Conservation (phyloP, 169 alveolate species). For the Cryptosporidium ryanae region DNA sequence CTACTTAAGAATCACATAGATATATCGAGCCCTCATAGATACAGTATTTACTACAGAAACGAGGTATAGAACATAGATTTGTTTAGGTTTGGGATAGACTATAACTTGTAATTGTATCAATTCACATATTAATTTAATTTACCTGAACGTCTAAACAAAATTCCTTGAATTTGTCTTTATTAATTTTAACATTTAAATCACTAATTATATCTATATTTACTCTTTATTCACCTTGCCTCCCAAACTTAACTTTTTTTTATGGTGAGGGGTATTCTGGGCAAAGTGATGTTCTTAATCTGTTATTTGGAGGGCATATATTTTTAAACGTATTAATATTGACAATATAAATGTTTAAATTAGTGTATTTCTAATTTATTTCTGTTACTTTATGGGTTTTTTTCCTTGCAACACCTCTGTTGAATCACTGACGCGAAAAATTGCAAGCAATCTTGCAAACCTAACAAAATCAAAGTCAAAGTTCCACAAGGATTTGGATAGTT, state of each 20-base stretch:
- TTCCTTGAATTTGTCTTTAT: too few species aligned
- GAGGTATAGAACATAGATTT: neutral
- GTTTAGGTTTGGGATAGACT: too few species aligned
- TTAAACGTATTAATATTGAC: neutral
- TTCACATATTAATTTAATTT: too few species aligned
- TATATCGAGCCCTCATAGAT: conserved; percentile 2
- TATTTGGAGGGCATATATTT: too few species aligned
- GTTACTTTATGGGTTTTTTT: conserved; percentile 12
- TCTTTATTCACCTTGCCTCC: too few species aligned
- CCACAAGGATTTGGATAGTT: neutral
- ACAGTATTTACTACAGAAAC: neutral
- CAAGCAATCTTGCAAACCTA: neutral
- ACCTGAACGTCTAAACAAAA: too few species aligned
- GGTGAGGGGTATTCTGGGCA: too few species aligned
- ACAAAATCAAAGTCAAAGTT: conserved; percentile 19
- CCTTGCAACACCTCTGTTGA: conserved; percentile 13
- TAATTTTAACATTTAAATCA: too few species aligned
- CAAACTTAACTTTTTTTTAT: too few species aligned
- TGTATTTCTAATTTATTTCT: neutral
- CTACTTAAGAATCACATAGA: neutral
- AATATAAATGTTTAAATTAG: conserved; percentile 9
- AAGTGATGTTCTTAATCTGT: too few species aligned
- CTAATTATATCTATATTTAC: too few species aligned
- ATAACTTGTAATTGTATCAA: too few species aligned
- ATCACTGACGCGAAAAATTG: conserved; percentile 20